phyloP scores from a whole-genome alignment of 164 flowering plant species.

The Magnolia officinalis region DNA sequence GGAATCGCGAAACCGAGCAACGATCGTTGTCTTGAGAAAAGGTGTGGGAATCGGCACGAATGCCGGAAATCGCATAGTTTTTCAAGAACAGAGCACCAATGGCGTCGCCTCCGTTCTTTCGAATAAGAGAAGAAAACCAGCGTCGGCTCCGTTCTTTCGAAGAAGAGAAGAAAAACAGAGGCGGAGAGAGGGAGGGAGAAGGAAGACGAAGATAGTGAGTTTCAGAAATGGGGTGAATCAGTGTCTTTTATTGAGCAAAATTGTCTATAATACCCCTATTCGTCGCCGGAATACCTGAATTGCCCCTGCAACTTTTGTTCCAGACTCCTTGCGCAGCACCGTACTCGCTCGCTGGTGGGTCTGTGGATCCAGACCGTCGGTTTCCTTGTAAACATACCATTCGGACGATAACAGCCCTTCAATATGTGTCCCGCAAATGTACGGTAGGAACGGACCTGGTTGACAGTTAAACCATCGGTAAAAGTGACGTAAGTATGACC shows the following conservation, averaged over 20 bases:
- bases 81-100: background rate
- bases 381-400: too few species aligned
- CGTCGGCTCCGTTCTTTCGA: background rate
- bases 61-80: conserved; percentile 1
- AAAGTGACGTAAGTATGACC: too few species aligned
- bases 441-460: too few species aligned
- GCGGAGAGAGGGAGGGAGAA: background rate
- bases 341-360: too few species aligned
- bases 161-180: conserved; percentile 1
- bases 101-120: background rate
- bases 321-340: background rate
- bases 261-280: conserved; percentile 1
- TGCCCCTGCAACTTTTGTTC: background rate
- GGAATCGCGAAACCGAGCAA: conserved; percentile 1
- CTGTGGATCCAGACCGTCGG: too few species aligned
- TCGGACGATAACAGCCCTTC: too few species aligned
- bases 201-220: background rate
- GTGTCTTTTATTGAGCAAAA: conserved; percentile 6
- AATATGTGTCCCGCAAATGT: too few species aligned
- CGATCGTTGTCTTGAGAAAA: background rate
- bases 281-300: background rate
- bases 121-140: background rate
- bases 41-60: background rate
- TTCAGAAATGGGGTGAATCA: conserved; percentile 14
- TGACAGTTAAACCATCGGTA: too few species aligned